Evolutionary conservation across 1,139 yeast genomes (phyloP).

Genomic region (Yamadazyma blattariae): DNA sequence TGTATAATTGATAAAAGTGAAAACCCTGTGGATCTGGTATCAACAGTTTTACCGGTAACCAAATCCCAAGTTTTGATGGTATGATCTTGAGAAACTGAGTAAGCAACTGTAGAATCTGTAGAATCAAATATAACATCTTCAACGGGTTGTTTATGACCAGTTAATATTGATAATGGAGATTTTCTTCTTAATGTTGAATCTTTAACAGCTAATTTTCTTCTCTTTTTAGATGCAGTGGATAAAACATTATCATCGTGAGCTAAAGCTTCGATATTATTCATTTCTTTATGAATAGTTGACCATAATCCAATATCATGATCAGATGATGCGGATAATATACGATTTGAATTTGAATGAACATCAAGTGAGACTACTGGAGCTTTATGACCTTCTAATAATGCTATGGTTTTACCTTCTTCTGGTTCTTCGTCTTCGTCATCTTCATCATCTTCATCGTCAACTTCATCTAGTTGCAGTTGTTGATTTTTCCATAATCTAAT

Average conservation of each 20-base stretch:
- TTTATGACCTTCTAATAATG: conserved; percentile 84
- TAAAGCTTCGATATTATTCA: conserved; percentile 69
- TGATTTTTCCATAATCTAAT: conserved; percentile 82
- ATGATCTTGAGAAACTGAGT: conserved; percentile 95
- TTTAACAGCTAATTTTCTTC: conserved; percentile 77
- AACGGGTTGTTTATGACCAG: conserved; percentile 83
- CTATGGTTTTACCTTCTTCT: conserved; percentile 73
- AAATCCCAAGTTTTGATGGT: conserved; percentile 95
- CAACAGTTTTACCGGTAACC: conserved; percentile 77
- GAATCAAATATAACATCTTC: conserved; percentile 78
- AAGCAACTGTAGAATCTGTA: conserved; percentile 74
- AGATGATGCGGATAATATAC: conserved; percentile 81
- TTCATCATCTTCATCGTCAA: conserved; percentile 18
- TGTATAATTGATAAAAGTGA: conserved; percentile 75
- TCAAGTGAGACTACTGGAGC: conserved; percentile 82
- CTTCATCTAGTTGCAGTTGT: conserved; percentile 32
- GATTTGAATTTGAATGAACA: conserved; percentile 46
- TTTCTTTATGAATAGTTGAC: conserved; percentile 84
- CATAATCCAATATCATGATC: conserved; percentile 83
- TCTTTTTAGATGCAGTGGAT: conserved; percentile 83
- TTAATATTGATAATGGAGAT: conserved; percentile 73
- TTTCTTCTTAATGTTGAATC: conserved; percentile 78
- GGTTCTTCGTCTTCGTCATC: conserved; percentile 42
- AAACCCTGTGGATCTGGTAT: conserved; percentile 85
- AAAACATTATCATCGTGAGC: conserved; percentile 47